Conservation (phyloP, 306 rosid species). For the Pyrus bretschneideri region DNA sequence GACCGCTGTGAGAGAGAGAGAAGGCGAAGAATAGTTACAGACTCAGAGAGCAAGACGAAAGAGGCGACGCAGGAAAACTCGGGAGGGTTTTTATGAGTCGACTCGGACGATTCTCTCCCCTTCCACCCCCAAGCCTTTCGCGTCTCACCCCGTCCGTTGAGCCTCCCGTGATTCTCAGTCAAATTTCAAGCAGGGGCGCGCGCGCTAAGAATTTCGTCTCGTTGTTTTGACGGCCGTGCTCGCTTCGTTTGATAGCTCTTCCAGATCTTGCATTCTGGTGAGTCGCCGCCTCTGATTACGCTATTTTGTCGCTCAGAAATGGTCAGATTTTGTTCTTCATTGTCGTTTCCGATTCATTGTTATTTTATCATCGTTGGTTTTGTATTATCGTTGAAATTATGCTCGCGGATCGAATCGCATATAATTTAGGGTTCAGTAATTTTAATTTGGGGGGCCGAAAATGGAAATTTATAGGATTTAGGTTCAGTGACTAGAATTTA, state of each 20-base stretch:
- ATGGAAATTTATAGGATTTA: background rate
- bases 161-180: background rate
- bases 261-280: slow-evolving; percentile 55
- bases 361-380: background rate
- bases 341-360: background rate
- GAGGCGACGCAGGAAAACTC: background rate
- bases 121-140: background rate
- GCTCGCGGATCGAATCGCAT: background rate
- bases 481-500: background rate
- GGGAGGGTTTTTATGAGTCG: slow-evolving; percentile 26
- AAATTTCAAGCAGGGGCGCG: background rate
- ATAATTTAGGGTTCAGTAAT: background rate
- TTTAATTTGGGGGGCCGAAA: background rate
- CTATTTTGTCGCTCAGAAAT: background rate
- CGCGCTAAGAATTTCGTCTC: background rate
- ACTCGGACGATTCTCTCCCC: slow-evolving; percentile 35
- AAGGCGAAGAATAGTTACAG: background rate
- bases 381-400: background rate
- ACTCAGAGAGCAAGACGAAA: background rate
- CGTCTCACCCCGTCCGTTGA: background rate
- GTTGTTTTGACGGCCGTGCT: background rate
- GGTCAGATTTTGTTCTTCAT: slow-evolving; percentile 11
- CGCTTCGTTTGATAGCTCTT: slow-evolving; percentile 4
- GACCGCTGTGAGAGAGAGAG: background rate
- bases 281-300: slow-evolving; percentile 25